Base-by-base conservation (phyloP, 208 protist genomes). In the Leishmania amazonensis region DNA sequence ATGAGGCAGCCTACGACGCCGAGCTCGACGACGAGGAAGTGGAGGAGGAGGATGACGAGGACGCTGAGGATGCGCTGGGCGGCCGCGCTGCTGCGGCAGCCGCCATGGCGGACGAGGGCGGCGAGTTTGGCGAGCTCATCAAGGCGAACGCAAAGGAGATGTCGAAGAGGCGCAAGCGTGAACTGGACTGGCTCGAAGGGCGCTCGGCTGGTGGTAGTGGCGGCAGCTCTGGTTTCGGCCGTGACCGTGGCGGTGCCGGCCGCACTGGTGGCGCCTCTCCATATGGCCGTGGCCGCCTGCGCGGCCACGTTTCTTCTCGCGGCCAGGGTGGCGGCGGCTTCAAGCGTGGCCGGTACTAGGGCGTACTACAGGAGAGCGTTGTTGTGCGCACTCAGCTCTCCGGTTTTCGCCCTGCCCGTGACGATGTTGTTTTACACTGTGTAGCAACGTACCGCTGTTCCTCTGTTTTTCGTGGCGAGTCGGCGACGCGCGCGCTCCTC, bases 81-180 rank as follows among this genome's bases (percentile, higher is more conserved):
- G 88, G 86, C 7, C 75, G 77, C 31, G 67, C 40, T 40, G 54
- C 71, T 42, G 75, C 79, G 3, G 72, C 75, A 28, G 47, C 51
- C 31, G 85, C 75, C 58, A 81, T 51, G n/a, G 82, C 90, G 7
- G 85, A 88, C 76, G 94, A 97, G 65, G 95, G 90, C 35, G 95
- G 90, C 40, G 93, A 96, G 84, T 96, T 98, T 71, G 91, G 88
- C 47, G 91, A 95, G 64, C 75, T 97, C 31, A 94, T 97, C 64
- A 92, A 96, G 58, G 68, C 84, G 28, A 86, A 93, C 78, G 82
- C 88, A 73, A 88, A 87, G 54, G 90, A 89, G 60, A 76, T 84
- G 58, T 89, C 89, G 38, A 94, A 94, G 85, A 96, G 96, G 85
- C 90, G 88, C 40, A 84, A 87, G 80, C 89, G 90, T 15, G 93